Evolutionary conservation across 192 early-diverging fungal species (phyloP).

Genomic region (Podochytrium sp.): DNA sequence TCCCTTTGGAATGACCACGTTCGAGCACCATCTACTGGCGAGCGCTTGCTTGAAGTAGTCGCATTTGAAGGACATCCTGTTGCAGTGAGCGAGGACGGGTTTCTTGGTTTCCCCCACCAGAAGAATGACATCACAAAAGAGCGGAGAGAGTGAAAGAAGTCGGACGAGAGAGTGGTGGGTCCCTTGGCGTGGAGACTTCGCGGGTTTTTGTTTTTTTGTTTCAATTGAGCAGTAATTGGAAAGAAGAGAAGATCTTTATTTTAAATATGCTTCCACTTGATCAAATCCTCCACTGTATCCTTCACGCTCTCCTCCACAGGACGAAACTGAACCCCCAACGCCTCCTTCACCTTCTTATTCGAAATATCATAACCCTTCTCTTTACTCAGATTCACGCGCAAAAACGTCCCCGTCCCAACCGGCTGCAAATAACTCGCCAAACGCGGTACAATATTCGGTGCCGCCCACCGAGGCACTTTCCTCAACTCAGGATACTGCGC

Average conservation of each 20-base stretch:
- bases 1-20: neutral
- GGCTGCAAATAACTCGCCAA: neutral
- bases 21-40: neutral
- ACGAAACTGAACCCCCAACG: neutral
- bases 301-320: neutral
- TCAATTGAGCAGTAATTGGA: no score
- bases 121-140: no score
- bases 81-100: neutral
- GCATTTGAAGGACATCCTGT: neutral
- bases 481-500: neutral
- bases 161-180: no score
- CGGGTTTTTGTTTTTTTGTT: no score
- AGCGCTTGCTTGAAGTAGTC: no score
- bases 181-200: no score
- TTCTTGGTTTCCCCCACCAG: neutral
- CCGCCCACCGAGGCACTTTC: neutral
- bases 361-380: neutral
- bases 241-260: no score
- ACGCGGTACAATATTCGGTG: neutral
- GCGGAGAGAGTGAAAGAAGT: no score
- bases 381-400: neutral
- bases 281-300: conserved; percentile 1
- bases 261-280: neutral
- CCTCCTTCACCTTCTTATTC: neutral
- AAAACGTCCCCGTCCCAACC: neutral